Conservation (phyloP, 129 eudicot species). For the Artemisia tridentata region DNA sequence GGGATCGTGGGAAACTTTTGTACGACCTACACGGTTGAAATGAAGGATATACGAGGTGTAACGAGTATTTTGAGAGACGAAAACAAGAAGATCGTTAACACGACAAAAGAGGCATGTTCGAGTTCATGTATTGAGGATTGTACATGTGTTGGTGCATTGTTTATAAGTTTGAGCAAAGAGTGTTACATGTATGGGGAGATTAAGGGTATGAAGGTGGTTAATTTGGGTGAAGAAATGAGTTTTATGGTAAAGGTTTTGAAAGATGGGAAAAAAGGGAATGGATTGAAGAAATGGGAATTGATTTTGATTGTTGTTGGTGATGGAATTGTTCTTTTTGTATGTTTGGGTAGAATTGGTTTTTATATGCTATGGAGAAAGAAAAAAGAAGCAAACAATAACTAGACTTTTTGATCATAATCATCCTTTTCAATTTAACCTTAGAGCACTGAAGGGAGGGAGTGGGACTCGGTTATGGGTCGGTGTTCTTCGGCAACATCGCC, state of each 20-base stretch:
- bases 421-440: neutral
- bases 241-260: conserved; percentile 76
- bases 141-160: conserved; percentile 67
- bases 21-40: conserved; percentile 37
- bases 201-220: conserved; percentile 63
- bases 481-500: too few relatives aligned
- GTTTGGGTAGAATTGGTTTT: conserved; percentile 57
- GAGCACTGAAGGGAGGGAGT: too few relatives aligned
- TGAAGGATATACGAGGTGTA: conserved; percentile 59
- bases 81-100: conserved; percentile 19
- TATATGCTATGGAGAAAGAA: conserved; percentile 60
- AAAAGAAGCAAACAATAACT: conserved; percentile 30
- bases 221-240: conserved; percentile 26
- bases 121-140: conserved; percentile 57
- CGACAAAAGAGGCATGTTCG: conserved; percentile 43
- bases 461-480: too few relatives aligned
- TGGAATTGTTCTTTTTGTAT: conserved; percentile 58
- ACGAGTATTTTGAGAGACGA: conserved; percentile 44
- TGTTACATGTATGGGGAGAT: conserved; percentile 60
- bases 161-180: conserved; percentile 31
- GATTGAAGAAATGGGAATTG: conserved; percentile 69
- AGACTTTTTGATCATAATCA: neutral
- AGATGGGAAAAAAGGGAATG: conserved; percentile 32
- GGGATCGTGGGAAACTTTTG: conserved; percentile 37
- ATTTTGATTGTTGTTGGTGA: conserved; percentile 65